Conservation (phyloP, 2,329 filamentous ascomycete genomes). For the Nemania bipapillata region DNA sequence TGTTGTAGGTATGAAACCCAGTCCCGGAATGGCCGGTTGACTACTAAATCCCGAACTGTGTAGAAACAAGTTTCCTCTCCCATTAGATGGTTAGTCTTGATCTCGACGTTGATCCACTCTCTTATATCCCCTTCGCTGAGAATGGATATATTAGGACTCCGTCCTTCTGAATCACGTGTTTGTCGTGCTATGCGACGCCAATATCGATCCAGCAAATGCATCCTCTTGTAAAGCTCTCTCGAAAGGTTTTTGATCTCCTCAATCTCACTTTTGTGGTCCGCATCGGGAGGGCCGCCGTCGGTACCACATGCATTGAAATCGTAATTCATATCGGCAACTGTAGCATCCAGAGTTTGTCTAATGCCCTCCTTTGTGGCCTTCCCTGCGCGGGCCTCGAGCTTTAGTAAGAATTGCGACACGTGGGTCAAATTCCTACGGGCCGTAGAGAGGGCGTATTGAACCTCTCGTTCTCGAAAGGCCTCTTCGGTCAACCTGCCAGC, state of each 20-base stretch:
- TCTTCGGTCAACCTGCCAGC: slow-evolving; percentile 27
- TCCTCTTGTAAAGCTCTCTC: slow-evolving; percentile 38
- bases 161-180: slow-evolving; percentile 25
- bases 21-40: slow-evolving; percentile 38
- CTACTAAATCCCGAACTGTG: slow-evolving; percentile 41
- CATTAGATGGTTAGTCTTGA: slow-evolving; percentile 28
- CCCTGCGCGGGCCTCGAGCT: slow-evolving; percentile 46
- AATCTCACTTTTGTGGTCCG: slow-evolving; percentile 36
- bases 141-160: slow-evolving; percentile 34
- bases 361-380: slow-evolving; percentile 48
- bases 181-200: slow-evolving; percentile 39
- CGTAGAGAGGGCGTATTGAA: slow-evolving; percentile 37
- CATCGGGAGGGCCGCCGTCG: slow-evolving; percentile 12
- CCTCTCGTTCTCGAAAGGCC: slow-evolving; percentile 33
- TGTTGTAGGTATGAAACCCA: slow-evolving; percentile 43
- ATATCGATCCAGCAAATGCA: slow-evolving; percentile 45
- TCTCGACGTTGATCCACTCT: slow-evolving; percentile 42
- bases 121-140: slow-evolving; percentile 41
- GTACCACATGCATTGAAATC: slow-evolving; percentile 5
- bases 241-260: slow-evolving; percentile 43
- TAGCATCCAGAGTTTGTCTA: slow-evolving; percentile 47
- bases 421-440: slow-evolving; percentile 44
- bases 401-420: slow-evolving; percentile 48
- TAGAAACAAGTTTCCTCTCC: slow-evolving; percentile 44
- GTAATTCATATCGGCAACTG: slow-evolving; percentile 36